phyloP scores from a whole-genome alignment of 345 rosid genomes.

The Lagerstroemia speciosa region DNA sequence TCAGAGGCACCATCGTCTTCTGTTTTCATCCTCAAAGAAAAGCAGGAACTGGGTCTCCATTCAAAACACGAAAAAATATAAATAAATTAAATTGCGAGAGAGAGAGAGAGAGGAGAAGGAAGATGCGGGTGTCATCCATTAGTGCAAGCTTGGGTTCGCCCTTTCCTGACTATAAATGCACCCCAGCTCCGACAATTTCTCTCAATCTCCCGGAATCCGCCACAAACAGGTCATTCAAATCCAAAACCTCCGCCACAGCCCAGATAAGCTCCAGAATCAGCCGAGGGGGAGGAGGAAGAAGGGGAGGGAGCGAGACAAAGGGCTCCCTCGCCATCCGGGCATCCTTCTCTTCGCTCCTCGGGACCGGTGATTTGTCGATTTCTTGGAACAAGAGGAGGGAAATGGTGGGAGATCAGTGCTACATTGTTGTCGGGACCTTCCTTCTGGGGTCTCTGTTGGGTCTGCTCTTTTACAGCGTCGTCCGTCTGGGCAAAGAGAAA shows the following conservation, averaged over 20 bases:
- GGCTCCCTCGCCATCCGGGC: not conserved
- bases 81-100: not conserved
- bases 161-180: not conserved
- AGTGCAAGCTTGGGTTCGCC: not conserved
- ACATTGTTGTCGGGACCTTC: slow-evolving; percentile 18
- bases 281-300: not conserved
- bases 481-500: slow-evolving; percentile 16
- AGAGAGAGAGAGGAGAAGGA: not conserved
- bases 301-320: not conserved
- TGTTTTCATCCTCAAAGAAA: not conserved
- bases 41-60: not conserved
- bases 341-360: slow-evolving; percentile 1
- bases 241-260: not conserved
- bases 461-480: slow-evolving; percentile 18
- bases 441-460: slow-evolving; percentile 23
- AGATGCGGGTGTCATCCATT: not conserved
- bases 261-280: not conserved
- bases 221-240: not conserved
- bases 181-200: not conserved
- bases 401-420: slow-evolving; percentile 8
- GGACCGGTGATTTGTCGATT: not conserved
- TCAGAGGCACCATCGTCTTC: not conserved
- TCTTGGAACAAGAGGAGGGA: slow-evolving; percentile 3
- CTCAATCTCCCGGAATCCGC: not conserved
- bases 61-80: not conserved